Evolutionary conservation across 148 eudicot species (phyloP).

Genomic region (Rheum nobile): DNA sequence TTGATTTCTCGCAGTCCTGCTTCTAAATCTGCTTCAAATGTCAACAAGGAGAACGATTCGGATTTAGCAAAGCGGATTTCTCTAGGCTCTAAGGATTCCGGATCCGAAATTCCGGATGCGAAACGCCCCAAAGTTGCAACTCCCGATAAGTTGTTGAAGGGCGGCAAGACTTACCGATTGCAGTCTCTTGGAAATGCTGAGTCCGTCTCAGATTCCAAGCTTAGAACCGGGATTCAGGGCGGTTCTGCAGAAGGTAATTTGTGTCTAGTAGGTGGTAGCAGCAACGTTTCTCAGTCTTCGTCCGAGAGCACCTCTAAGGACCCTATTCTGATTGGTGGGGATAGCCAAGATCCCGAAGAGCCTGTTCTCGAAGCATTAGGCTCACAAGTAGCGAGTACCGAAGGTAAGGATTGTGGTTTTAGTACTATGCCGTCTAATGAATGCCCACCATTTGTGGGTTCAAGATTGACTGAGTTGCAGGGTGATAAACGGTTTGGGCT

Average conservation of each 20-base stretch:
- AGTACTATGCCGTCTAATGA: constrained; percentile 23
- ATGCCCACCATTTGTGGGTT: constrained; percentile 23
- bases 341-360: constrained; percentile 13
- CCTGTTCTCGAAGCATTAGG: constrained; percentile 13
- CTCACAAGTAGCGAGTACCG: constrained; percentile 12
- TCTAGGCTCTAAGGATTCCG: constrained; percentile 22
- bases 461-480: not conserved
- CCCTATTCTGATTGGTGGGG: constrained; percentile 11
- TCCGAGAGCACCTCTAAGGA: constrained; percentile 5
- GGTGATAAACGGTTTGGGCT: constrained; percentile 25
- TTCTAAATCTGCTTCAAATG: constrained; percentile 12
- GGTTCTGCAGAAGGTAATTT: constrained; percentile 9
- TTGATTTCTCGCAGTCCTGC: constrained; percentile 17
- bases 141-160: constrained; percentile 18
- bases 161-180: constrained; percentile 28
- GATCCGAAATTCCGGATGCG: constrained; percentile 15
- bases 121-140: constrained; percentile 12
- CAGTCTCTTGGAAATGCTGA: constrained; percentile 20
- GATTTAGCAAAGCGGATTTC: constrained; percentile 23
- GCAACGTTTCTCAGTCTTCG: not conserved
- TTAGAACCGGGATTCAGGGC: constrained; percentile 15
- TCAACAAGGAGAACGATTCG: constrained; percentile 10
- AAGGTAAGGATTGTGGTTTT: constrained; percentile 18
- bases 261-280: not conserved
- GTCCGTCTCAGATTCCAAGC: constrained; percentile 6